Conservation (phyloP, 2,329 filamentous ascomycete species). For the Cladosporium austrohemisphaericum region DNA sequence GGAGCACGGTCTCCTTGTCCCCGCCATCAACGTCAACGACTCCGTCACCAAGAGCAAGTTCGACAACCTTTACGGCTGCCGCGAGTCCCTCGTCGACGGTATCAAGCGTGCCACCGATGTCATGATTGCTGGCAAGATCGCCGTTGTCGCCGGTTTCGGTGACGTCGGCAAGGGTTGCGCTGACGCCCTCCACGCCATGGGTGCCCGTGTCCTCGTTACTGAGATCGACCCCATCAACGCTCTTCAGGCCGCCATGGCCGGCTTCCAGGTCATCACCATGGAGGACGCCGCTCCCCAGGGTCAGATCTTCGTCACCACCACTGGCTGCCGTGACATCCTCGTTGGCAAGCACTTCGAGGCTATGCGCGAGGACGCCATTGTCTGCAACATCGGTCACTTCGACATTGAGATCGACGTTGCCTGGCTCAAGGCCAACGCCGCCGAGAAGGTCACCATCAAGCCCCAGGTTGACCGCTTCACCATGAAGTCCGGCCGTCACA, state of each 20-base stretch:
- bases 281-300: constrained; percentile 84
- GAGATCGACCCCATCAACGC: constrained; percentile 99
- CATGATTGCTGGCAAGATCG: constrained; percentile 99
- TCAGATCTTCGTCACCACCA: constrained; percentile 99
- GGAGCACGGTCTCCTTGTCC: constrained; percentile 72
- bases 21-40: constrained; percentile 99
- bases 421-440: constrained; percentile 96
- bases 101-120: constrained; percentile 99
- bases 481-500: constrained; percentile 89
- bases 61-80: constrained; percentile 99
- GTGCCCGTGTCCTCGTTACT: constrained; percentile 91
- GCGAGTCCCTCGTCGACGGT: constrained; percentile 96
- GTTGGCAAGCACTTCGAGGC: constrained; percentile 85
- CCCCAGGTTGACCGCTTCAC: constrained; percentile 98
- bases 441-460: constrained; percentile 97
- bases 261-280: constrained; percentile 96
- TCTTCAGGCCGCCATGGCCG: constrained; percentile 95
- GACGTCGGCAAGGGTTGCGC: constrained; percentile 99
- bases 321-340: constrained; percentile 97
- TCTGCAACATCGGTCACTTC: constrained; percentile 99
- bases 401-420: constrained; percentile 99
- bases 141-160: constrained; percentile 95
- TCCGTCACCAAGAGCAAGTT: constrained; percentile 99
- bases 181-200: constrained; percentile 93
- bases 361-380: constrained; percentile 97